Evolutionary conservation across 768 basidiomycete genomes (phyloP), one percentile per base, ranked within the genome.

Genomic region (Suillus subluteus): DNA sequence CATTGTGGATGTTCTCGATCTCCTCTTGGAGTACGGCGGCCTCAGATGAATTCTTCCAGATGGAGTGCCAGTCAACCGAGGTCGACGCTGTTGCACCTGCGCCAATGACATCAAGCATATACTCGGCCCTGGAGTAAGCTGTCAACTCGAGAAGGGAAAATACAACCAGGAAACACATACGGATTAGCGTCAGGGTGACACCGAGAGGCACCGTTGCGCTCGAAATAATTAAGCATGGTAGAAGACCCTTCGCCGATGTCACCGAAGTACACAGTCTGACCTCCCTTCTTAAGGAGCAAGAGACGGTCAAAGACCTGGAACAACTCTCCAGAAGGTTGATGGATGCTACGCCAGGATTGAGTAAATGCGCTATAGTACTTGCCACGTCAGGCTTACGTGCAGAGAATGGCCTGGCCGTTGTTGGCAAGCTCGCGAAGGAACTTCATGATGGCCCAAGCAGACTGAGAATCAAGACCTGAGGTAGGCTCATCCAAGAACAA

Each of bases 191-290:
- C 89, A 0, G 85, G 58, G 4, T 93, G 92, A 75, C 93, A 95
- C 37, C 76, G 67, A 6, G 75, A 8, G 1, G 91, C 95, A 16
- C 94, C 94, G 68, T 92, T 79, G 18, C 82, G 82, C 30, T 87
- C 86, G 73, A 96, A 94, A 80, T 97, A 97, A 6, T 88, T 82
- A 35, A 86, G 87, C 59, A 96, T 80, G 43, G 88, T 81, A 2
- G 79, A 72, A 4, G 92, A 91, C 68, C 94, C 91, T 52, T 82
- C 75, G 55, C 94, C 95, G 61, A 96, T 93, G 67, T 92, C 91
- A 52, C 95, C 95, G 73, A 94, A 96, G 82, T 96, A 97, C n/a
- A 96, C 92, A 0, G 94, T 95, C 75, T 93, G 89, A 8, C 95
- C 95, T 2, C 95, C 95, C 18, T 82, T 81, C 71, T 95, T 88